Base-by-base conservation (phyloP, 1,139 yeast genomes). In the Geotrichum restrictum region DNA sequence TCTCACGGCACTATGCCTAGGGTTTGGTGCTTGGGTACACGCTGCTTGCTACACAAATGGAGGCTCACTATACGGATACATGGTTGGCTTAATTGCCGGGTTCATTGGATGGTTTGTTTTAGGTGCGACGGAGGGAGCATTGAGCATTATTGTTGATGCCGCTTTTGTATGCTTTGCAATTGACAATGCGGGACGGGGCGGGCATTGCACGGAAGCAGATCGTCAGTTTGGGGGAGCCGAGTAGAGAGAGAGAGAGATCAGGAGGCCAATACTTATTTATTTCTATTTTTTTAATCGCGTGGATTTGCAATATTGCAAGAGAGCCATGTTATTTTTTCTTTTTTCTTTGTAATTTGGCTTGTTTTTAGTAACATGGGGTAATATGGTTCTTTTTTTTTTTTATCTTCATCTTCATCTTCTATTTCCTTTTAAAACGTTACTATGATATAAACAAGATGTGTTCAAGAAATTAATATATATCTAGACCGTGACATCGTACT, bases 81-180 rank as follows among this genome's bases (percentile, higher is more conserved):
- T 69, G 11, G 69, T 73, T 5, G 76, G 74, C 1, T 56, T 73
- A 14, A 59, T 72, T 13, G 73, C 73, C 1, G 71, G 71, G 16
- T 66, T 69, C 46, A 65, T 72, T 18, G 76, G 76, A 11, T 73
- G 75, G 75, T 68, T 72, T 33, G 69, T 72, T 8, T 65, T 72
- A 24, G 77, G 77, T 1, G 72, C 75, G 11, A 69, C 74, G 10
- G 77, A 74, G 55, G 74, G 74, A 4, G 68, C 70, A 7, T 61
- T 73, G 46, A 64, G 72, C 54, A 70, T 68, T 66, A 64, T 71
- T 46, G 69, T 72, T 45, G 77, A 73, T 51, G 66, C 74, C 1
- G 56, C 69, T 14, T 69, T 64, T 51, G 68, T 73, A 19, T 69
- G 71, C 55, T 68, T 63, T 57, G 71, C 67, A 10, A 62, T 72